Conservation (phyloP, 106 monocot genomes). For the Acanthochlamys bracteata region DNA sequence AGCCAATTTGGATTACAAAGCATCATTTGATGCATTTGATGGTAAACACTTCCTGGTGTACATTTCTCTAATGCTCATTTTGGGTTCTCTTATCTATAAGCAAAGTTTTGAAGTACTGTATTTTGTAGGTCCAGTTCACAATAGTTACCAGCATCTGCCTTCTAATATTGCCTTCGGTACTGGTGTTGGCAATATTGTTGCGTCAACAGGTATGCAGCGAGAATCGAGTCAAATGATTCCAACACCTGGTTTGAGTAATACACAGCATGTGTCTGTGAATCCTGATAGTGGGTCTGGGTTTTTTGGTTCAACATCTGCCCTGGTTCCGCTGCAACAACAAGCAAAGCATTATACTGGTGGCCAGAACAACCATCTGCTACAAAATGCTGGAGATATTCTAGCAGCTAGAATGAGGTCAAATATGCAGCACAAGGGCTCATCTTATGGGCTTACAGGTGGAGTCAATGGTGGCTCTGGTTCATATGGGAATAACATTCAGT, state of each 20-base stretch:
- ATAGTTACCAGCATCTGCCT: conserved; percentile 48
- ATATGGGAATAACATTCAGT: conserved; percentile 45
- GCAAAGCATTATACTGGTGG: conserved; percentile 51
- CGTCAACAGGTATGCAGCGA: conserved; percentile 34
- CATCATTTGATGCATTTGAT: conserved; percentile 27
- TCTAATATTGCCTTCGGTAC: conserved; percentile 35
- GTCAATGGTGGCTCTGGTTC: conserved; percentile 42
- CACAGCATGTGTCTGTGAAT: conserved; percentile 32
- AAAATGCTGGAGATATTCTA: conserved; percentile 38
- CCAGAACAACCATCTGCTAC: conserved; percentile 53
- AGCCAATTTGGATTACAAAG: conserved; percentile 19
- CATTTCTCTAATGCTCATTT: neutral
- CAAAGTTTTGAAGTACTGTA: conserved; percentile 1
- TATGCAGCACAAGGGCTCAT: conserved; percentile 43
- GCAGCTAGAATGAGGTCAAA: conserved; percentile 42
- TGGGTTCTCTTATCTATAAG: neutral
- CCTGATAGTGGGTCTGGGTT: conserved; percentile 43
- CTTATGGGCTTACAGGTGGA: conserved; percentile 61
- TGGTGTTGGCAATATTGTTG: conserved; percentile 30
- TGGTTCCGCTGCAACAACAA: conserved; percentile 41
- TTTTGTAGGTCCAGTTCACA: conserved; percentile 34
- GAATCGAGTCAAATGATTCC: conserved; percentile 86
- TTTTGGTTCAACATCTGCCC: conserved; percentile 33
- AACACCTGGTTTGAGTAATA: conserved; percentile 80
- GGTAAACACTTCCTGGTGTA: conserved; percentile 12